Base-by-base conservation (phyloP, 352 stramenopile genomes). In the Plasmopara muralis region DNA sequence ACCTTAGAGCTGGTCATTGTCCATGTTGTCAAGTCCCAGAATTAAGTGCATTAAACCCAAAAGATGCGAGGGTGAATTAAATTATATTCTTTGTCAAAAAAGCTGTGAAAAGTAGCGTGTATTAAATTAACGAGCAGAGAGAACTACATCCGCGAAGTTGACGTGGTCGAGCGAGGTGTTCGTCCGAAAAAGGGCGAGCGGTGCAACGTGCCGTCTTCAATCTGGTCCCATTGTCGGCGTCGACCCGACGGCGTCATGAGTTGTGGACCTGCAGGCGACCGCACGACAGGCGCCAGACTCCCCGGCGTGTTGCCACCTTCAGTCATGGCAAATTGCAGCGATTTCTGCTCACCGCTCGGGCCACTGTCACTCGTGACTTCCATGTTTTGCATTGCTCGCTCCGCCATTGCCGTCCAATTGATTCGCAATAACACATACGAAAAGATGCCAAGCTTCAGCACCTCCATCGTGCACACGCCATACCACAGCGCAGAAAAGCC, bases 1-100 rank as follows among this genome's bases (percentile, higher is more conserved):
- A 96, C 55, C 72, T 98, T 18, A 89, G 84, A 50, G 70, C 83
- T 6, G 82, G 83, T 25, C 53, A 78, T 35, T 97, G 92, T 59
- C 89, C 87, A n/a, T 96, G 87, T 64, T 97, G 86, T 45, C 81
- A 89, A 31, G 54, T 87, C 5, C 18, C 60, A 13, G 78, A 91
- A 50, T 68, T 85, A 43, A 55, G 70, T 14, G 47, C 69, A 25
- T 50, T 71, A 7, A 62, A 71, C 18, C 52, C 52, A 10, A 43
- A 48, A 0, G 30, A 38, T 29, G 42, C 1, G 63, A 69, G 5
- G 60, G 65, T 30, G 59, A 72, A 0, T 14, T 58, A 10, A 43
- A 15, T 0, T 49, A 56, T 46, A 7, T 18, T 4, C 31, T 60
- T 25, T 25, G 20, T 25, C 1, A 25, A 25, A 25, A 25, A 25